Evolutionary conservation across 1,139 yeast species (phyloP).

Genomic region (Suhomyces bribrorum): DNA sequence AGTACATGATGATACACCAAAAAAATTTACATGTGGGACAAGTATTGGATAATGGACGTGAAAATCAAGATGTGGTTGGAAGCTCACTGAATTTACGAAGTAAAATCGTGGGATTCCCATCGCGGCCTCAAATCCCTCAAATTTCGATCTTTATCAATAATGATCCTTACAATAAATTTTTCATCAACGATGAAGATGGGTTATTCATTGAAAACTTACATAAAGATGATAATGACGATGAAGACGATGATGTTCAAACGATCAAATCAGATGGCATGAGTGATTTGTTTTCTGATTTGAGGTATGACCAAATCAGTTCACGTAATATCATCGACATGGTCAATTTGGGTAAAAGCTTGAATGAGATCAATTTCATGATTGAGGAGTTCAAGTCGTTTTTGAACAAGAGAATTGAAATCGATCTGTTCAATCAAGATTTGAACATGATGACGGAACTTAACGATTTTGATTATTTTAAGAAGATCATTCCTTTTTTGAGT

Average conservation of each 20-base stretch:
- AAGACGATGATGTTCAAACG: slow-evolving; percentile 8
- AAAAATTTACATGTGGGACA: slow-evolving; percentile 11
- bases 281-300: slow-evolving; percentile 8
- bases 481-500: slow-evolving; percentile 43
- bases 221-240: slow-evolving; percentile 22
- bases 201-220: slow-evolving; percentile 17
- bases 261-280: slow-evolving; percentile 4
- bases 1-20: slow-evolving; percentile 24
- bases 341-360: slow-evolving; percentile 61
- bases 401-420: slow-evolving; percentile 38
- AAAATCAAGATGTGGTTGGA: no score
- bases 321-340: slow-evolving; percentile 14
- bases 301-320: slow-evolving; percentile 1
- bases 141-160: slow-evolving; percentile 38
- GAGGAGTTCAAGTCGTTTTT: slow-evolving; percentile 62
- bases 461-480: slow-evolving; percentile 40
- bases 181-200: slow-evolving; percentile 33
- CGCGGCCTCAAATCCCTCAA: slow-evolving; percentile 35
- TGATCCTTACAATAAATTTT: slow-evolving; percentile 33
- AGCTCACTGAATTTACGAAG: slow-evolving; percentile 1
- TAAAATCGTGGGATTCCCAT: slow-evolving; percentile 15
- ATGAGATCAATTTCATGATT: slow-evolving; percentile 61
- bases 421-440: slow-evolving; percentile 29
- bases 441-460: slow-evolving; percentile 17
- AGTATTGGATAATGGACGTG: no score